A percentile compares a stretch with the other conserved stretches of the same genome.
phyloP scores from a whole-genome alignment of 192 early-diverging fungal genomes.

The Anaeromyces robustus region DNA sequence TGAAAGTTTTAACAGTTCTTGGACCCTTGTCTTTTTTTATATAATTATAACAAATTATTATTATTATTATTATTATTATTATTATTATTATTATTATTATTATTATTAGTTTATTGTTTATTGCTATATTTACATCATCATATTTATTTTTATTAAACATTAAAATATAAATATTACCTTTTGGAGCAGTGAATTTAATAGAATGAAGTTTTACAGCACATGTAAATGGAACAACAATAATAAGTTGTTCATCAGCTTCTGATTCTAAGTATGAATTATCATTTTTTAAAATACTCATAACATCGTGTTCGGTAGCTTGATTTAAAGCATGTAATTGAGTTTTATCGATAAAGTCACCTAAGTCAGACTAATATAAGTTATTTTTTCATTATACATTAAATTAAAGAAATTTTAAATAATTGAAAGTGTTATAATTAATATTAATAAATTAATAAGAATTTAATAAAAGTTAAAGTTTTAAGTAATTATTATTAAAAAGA shows the following conservation, averaged over 20 bases:
- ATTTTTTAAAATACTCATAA: conserved; percentile 59
- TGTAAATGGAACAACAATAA: conserved; percentile 75
- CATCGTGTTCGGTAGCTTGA: conserved; percentile 56
- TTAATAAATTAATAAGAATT: too few species aligned
- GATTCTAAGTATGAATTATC: conserved; percentile 60
- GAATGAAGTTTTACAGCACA: conserved; percentile 64
- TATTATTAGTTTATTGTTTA: too few species aligned
- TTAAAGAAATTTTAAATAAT: too few species aligned
- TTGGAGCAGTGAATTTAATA: conserved; percentile 34
- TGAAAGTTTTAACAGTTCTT: conserved; percentile 51
- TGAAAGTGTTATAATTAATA: too few species aligned
- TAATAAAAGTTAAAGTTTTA: too few species aligned
- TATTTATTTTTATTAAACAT: too few species aligned
- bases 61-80: too few species aligned
- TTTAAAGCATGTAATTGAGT: conserved; percentile 75
- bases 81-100: too few species aligned
- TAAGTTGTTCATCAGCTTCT: conserved; percentile 91
- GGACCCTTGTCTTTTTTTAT: not conserved
- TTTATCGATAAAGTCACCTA: conserved; percentile 30
- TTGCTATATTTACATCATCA: too few species aligned
- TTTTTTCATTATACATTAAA: too few species aligned
- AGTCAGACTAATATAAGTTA: not conserved
- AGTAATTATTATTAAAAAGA: too few species aligned
- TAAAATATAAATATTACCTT: not conserved
- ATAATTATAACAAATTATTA: too few species aligned